Evolutionary conservation across 2,329 filamentous ascomycete species (phyloP).

Genomic region (Aspergillus flavus): DNA sequence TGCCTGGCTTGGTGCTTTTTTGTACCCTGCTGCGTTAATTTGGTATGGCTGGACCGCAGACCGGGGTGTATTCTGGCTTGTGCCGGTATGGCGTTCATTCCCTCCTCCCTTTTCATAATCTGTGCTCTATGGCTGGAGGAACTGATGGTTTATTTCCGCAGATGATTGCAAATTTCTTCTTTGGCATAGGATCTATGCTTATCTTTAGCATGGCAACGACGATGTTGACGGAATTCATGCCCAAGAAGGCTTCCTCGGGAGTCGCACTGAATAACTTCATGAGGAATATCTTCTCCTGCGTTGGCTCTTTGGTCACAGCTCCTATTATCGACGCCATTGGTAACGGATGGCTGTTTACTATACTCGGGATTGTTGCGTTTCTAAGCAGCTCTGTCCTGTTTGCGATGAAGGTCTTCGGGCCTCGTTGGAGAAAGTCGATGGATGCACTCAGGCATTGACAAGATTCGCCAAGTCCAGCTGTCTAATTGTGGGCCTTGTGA

Average conservation of each 20-base stretch:
- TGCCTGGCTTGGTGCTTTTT: slow-evolving; percentile 70
- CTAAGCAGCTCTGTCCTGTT: slow-evolving; percentile 62
- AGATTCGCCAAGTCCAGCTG: background rate
- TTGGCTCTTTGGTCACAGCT: slow-evolving; percentile 69
- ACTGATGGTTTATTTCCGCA: slow-evolving; percentile 21
- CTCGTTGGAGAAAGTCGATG: slow-evolving; percentile 67
- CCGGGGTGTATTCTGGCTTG: slow-evolving; percentile 65
- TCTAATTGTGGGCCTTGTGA: background rate
- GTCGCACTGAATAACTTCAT: slow-evolving; percentile 83
- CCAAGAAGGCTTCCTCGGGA: slow-evolving; percentile 67
- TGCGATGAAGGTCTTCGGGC: slow-evolving; percentile 62
- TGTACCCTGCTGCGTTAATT: slow-evolving; percentile 71
- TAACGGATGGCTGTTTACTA: slow-evolving; percentile 75
- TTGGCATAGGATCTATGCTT: slow-evolving; percentile 77
- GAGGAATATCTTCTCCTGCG: slow-evolving; percentile 74
- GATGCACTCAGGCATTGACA: slow-evolving; percentile 42
- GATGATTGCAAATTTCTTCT: slow-evolving; percentile 69
- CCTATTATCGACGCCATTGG: slow-evolving; percentile 73
- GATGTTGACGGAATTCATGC: slow-evolving; percentile 85
- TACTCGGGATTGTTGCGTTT: slow-evolving; percentile 58
- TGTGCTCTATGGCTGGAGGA: background rate
- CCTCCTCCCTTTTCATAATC: background rate
- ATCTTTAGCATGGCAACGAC: slow-evolving; percentile 75
- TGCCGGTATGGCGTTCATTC: slow-evolving; percentile 43
- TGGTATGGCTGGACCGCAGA: slow-evolving; percentile 77